Percentiles rank a stretch among this genome's conserved stretches.
phyloP scores from a whole-genome alignment of 371 early-diverging fungal genomes.

The Mortierella sp. region DNA sequence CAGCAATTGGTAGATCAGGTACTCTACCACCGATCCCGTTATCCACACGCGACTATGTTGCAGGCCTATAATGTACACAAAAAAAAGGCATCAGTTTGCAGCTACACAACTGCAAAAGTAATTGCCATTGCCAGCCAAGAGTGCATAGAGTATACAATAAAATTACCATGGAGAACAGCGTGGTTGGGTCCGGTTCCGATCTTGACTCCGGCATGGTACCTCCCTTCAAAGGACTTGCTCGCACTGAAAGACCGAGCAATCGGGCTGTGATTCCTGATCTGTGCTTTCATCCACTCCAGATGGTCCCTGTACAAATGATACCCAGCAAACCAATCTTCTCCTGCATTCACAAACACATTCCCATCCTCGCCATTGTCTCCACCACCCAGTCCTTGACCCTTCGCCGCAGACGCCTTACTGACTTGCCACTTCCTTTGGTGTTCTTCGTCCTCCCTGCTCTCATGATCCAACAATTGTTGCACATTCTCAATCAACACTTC shows the following conservation, averaged over 20 bases:
- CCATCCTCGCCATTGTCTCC: background rate
- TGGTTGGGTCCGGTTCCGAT: conserved; percentile 6
- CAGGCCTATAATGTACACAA: background rate
- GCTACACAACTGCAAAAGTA: too few species aligned
- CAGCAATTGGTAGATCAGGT: conserved; percentile 1
- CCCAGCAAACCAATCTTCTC: conserved; percentile 3
- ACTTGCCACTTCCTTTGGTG: background rate
- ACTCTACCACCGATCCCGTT: background rate
- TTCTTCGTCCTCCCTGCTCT: background rate
- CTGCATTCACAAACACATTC: background rate
- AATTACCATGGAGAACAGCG: conserved; percentile 8
- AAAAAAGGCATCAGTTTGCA: too few species aligned
- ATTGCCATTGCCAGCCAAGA: too few species aligned
- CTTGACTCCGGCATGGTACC: conserved; percentile 1
- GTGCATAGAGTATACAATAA: too few species aligned
- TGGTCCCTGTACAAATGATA: conserved; percentile 12
- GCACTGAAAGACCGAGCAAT: background rate
- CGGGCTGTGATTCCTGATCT: background rate
- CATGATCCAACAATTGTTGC: background rate
- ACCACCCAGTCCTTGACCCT: background rate
- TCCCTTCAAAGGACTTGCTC: conserved; percentile 7
- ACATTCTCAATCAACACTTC: background rate
- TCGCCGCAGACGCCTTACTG: background rate
- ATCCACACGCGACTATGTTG: background rate
- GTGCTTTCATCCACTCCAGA: background rate